Conservation (phyloP, 2,329 filamentous ascomycete species). For the Claviceps quebecensis region DNA sequence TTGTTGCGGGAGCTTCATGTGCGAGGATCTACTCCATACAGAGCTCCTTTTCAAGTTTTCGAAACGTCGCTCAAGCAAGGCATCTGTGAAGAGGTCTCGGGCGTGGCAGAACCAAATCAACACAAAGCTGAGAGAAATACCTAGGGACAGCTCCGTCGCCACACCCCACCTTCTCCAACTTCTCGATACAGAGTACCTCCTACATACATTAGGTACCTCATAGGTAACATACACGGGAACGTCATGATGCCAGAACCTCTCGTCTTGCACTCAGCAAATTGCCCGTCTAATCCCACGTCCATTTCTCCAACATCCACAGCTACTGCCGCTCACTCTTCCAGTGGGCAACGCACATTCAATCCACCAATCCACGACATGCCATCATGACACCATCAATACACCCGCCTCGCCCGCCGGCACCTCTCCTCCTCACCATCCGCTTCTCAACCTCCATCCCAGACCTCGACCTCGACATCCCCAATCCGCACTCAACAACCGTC, state of each 20-base stretch:
- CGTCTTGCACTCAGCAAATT: background rate
- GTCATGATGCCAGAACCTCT: background rate
- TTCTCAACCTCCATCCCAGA: slow-evolving; percentile 81
- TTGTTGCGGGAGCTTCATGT: no score
- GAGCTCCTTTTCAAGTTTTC: no score
- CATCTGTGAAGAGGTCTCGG: no score
- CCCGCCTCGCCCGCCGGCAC: slow-evolving; percentile 7
- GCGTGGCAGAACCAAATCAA: no score
- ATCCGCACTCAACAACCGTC: slow-evolving; percentile 55
- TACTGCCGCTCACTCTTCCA: background rate
- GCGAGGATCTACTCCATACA: no score
- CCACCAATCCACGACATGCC: background rate
- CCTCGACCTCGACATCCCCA: slow-evolving; percentile 60
- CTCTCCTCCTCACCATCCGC: slow-evolving; percentile 68
- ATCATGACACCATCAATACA: slow-evolving; percentile 8
- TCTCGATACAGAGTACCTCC: no score
- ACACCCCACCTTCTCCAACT: no score
- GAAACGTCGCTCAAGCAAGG: no score
- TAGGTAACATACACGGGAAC: background rate
- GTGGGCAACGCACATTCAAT: background rate
- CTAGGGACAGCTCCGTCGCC: no score
- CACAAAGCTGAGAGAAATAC: no score
- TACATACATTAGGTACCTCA: no score
- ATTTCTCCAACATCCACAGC: background rate
- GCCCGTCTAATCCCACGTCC: no score